Conservation (phyloP, 371 early-diverging fungal species). For the Basidiobolus meristosporus region DNA sequence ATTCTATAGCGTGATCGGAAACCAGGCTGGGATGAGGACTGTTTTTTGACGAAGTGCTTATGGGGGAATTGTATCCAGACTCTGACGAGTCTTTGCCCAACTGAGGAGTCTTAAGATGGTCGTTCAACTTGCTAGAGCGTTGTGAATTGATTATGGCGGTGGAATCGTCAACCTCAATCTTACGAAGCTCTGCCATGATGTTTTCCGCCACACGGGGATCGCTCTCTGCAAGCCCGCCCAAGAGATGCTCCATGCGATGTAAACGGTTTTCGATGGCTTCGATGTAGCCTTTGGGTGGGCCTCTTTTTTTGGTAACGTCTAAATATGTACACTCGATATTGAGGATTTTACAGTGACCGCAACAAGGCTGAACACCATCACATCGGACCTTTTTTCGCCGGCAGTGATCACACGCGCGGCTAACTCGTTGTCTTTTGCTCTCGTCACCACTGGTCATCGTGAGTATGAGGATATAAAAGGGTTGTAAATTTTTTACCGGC, state of each 20-base stretch:
- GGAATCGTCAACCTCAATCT: too few species aligned
- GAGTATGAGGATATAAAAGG: not conserved
- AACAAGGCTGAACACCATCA: slow-evolving; percentile 18
- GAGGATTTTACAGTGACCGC: slow-evolving; percentile 13
- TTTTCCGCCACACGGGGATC: not conserved
- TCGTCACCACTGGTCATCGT: slow-evolving; percentile 5
- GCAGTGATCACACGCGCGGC: slow-evolving; percentile 18
- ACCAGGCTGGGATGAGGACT: too few species aligned
- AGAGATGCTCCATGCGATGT: slow-evolving; percentile 35
- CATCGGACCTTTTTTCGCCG: slow-evolving; percentile 18
- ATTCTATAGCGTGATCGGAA: too few species aligned
- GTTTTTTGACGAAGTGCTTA: too few species aligned
- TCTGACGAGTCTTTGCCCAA: too few species aligned
- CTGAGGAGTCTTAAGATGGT: too few species aligned
- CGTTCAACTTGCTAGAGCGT: too few species aligned
- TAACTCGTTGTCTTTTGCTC: slow-evolving; percentile 13
- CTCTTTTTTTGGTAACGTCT: slow-evolving; percentile 26
- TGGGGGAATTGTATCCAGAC: too few species aligned
- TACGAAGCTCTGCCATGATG: too few species aligned
- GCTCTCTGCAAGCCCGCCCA: slow-evolving; percentile 28
- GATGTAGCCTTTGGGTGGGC: slow-evolving; percentile 53
- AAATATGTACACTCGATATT: slow-evolving; percentile 17
- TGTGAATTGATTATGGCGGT: too few species aligned
- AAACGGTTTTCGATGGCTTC: slow-evolving; percentile 44
- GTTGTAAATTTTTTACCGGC: too few species aligned